Percentiles rank a stretch among this genome's conserved stretches.
Conservation (phyloP, 129 eudicot genomes). For the Helianthus tuberosus region DNA sequence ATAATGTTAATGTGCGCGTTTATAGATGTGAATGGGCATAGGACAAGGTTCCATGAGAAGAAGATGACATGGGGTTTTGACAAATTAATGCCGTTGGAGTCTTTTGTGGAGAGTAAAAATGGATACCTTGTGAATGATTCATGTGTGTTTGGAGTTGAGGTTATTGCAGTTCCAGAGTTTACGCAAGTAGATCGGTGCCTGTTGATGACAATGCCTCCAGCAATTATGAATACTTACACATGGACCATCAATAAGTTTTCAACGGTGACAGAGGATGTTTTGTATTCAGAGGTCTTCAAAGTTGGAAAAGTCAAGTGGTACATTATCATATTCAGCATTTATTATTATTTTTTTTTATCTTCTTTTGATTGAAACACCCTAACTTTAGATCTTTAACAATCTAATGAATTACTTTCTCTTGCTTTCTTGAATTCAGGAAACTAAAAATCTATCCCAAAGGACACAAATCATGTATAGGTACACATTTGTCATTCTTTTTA, state of each 20-base stretch:
- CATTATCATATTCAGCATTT: background rate
- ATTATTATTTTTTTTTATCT: background rate
- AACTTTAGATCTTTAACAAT: background rate
- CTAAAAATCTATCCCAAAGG: background rate
- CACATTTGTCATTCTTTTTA: background rate
- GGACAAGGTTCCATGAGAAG: conserved; percentile 11
- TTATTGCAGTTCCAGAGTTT: conserved; percentile 11
- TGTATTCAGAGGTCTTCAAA: conserved; percentile 27
- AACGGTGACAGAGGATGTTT: background rate
- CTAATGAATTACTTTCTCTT: background rate
- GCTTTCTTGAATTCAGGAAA: background rate
- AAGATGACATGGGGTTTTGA: conserved; percentile 31
- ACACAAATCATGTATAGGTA: background rate
- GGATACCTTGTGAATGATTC: conserved; percentile 32
- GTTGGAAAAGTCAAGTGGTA: conserved; percentile 35
- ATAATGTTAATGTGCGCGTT: too few species aligned
- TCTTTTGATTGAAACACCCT: too few species aligned
- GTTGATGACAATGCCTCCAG: conserved; percentile 18
- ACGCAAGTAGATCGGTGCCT: conserved; percentile 13
- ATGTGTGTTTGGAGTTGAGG: conserved; percentile 44
- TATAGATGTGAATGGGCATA: conserved; percentile 10
- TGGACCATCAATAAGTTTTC: conserved; percentile 30
- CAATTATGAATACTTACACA: conserved; percentile 14
- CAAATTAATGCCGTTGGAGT: conserved; percentile 11
- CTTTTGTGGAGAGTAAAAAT: conserved; percentile 13